Conservation (phyloP, 495 filamentous ascomycete species). For the Neurospora pannonica region DNA sequence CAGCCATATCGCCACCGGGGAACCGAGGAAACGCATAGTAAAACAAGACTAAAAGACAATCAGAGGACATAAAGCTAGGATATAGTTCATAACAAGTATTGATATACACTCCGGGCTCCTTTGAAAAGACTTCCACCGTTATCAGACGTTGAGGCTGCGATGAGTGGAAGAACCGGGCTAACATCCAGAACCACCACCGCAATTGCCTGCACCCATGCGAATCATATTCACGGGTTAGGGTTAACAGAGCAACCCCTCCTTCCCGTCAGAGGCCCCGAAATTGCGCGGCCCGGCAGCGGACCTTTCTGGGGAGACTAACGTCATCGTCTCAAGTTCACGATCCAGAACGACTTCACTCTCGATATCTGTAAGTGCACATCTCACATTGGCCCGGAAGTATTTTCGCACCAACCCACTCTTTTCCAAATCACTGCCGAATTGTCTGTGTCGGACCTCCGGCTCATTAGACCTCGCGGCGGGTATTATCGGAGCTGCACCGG, state of each 20-base stretch:
- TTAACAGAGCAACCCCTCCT: neutral
- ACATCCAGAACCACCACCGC: neutral
- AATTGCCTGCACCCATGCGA: neutral
- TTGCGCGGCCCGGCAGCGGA: neutral
- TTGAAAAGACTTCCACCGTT: neutral
- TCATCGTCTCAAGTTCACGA: neutral
- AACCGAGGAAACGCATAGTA: neutral
- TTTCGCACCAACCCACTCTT: neutral
- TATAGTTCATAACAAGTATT: neutral
- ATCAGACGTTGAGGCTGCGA: neutral
- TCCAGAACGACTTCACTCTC: neutral
- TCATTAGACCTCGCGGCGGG: neutral
- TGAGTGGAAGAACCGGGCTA: neutral
- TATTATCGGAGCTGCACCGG: neutral
- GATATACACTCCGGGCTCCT: neutral
- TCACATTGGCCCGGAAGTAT: neutral
- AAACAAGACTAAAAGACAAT: neutral
- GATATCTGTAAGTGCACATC: neutral
- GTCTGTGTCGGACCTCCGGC: neutral
- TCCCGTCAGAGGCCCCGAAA: neutral
- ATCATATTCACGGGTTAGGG: neutral
- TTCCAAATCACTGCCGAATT: neutral
- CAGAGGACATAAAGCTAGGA: accelerated
- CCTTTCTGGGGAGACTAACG: neutral
- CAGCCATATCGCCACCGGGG: neutral